Evolutionary conservation across 345 rosid genomes (phyloP).

Genomic region (Luvunga scandens): DNA sequence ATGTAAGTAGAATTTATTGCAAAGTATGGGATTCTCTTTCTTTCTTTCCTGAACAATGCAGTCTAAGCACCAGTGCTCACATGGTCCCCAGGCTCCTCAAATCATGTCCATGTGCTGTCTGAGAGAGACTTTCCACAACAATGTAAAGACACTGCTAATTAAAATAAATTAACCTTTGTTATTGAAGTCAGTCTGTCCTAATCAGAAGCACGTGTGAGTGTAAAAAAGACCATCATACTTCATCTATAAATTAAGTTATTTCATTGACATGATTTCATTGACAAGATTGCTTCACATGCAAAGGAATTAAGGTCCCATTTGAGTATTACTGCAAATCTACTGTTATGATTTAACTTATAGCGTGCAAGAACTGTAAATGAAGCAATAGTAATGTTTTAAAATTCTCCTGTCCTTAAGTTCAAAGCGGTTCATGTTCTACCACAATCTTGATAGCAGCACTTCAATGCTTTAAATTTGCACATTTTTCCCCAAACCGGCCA

Average conservation of each 20-base stretch:
- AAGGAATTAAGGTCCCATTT: slow-evolving; percentile 6
- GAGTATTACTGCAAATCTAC: slow-evolving; percentile 13
- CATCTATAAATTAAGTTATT: slow-evolving; percentile 4
- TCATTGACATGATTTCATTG: no score
- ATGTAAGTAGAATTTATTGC: slow-evolving; percentile 31
- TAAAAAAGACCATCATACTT: slow-evolving; percentile 18
- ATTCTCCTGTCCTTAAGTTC: slow-evolving; percentile 14
- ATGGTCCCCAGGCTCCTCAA: slow-evolving; percentile 62
- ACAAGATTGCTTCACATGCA: slow-evolving; percentile 10
- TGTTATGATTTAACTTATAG: neutral
- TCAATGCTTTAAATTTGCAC: neutral
- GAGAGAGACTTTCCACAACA: slow-evolving; percentile 63
- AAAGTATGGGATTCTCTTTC: slow-evolving; percentile 35
- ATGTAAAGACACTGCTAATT: neutral
- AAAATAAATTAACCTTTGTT: slow-evolving; percentile 17
- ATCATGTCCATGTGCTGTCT: slow-evolving; percentile 65
- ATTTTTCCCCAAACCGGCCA: neutral
- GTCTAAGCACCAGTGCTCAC: slow-evolving; percentile 43
- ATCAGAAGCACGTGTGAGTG: slow-evolving; percentile 28
- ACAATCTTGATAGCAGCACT: neutral
- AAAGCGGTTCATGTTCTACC: neutral
- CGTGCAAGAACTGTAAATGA: neutral
- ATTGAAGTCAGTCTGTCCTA: slow-evolving; percentile 27
- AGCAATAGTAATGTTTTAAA: neutral
- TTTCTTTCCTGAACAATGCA: neutral